phyloP scores from a whole-genome alignment of 257 asterid genomes.

The Leptodermis oblonga region DNA sequence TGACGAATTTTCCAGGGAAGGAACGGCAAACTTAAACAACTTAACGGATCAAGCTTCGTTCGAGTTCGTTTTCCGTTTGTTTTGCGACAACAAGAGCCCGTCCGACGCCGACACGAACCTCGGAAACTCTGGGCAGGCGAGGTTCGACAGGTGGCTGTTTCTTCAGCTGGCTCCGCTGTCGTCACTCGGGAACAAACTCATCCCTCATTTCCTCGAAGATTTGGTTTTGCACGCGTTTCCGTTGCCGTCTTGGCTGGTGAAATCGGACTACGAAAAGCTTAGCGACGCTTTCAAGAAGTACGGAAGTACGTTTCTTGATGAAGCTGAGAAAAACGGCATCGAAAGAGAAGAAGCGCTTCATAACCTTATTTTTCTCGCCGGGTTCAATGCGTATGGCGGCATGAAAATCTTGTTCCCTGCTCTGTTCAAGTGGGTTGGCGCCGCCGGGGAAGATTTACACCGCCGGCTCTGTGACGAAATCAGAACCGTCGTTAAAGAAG shows the following conservation, averaged over 20 bases:
- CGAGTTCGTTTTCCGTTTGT: constrained; percentile 58
- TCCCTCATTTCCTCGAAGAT: constrained; percentile 59
- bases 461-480: constrained; percentile 52
- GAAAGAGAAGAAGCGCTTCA: constrained; percentile 76
- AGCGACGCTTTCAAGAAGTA: constrained; percentile 36
- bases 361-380: constrained; percentile 69
- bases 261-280: constrained; percentile 43
- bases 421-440: constrained; percentile 53
- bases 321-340: constrained; percentile 47
- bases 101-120: constrained; percentile 32
- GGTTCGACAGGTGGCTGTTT: constrained; percentile 52
- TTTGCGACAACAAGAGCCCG: constrained; percentile 38
- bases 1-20: constrained; percentile 32
- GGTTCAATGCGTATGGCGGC: constrained; percentile 85
- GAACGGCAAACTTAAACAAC: constrained; percentile 42
- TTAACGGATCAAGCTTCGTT: constrained; percentile 46
- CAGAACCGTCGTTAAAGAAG: constrained; percentile 40
- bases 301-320: constrained; percentile 36
- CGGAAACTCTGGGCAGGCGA: constrained; percentile 41
- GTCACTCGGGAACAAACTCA: constrained; percentile 33
- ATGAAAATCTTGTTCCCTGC: constrained; percentile 58
- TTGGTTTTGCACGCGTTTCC: constrained; percentile 44
- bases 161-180: constrained; percentile 58
- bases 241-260: constrained; percentile 38
- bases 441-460: constrained; percentile 49